A percentile compares a stretch with the other conserved stretches of the same genome.
These are phyloP conservation scores for Trypanosomatidae sp. DNA, from an alignment of 208 protist genomes.

Conservation along the genomic window DNA sequence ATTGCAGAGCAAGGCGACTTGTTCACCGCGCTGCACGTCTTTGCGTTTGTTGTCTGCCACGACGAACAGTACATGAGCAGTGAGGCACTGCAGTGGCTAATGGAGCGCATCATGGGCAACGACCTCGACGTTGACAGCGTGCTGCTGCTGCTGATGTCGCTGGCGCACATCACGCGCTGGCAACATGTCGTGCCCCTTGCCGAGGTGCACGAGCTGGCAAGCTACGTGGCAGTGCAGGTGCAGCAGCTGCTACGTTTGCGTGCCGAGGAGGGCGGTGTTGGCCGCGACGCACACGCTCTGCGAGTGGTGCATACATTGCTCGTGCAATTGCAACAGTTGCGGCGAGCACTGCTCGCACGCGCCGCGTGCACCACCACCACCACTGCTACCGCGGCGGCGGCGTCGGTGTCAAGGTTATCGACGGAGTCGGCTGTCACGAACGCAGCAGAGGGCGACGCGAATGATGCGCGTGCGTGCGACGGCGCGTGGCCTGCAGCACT, in stretches of 20 bases:
- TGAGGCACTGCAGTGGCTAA: slow-evolving; percentile 43
- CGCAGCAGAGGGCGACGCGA: no score
- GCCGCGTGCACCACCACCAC: no score
- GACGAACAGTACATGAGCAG: slow-evolving; percentile 23
- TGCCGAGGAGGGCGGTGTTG: slow-evolving; percentile 23
- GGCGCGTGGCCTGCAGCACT: no score
- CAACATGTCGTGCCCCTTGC: slow-evolving; percentile 12
- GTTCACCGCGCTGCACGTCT: slow-evolving; percentile 41
- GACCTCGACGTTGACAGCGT: slow-evolving; percentile 38
- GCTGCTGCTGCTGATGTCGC: slow-evolving; percentile 16
- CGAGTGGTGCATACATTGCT: slow-evolving; percentile 18
- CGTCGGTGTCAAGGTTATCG: no score
- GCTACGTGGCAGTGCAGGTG: slow-evolving; percentile 17
- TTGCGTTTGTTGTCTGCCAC: slow-evolving; percentile 49
- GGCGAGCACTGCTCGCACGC: no score
- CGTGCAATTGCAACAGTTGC: no score
- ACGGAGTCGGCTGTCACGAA: no score
- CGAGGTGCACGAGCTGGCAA: slow-evolving; percentile 29
- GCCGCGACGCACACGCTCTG: slow-evolving; percentile 11
- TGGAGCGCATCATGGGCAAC: slow-evolving; percentile 48
- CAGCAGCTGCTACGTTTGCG: slow-evolving; percentile 22
- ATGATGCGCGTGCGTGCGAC: no score
- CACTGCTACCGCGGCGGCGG: no score
- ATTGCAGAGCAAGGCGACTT: slow-evolving; percentile 50
- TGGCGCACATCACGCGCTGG: slow-evolving; percentile 21